These are phyloP conservation scores for Cyberlindnera xishuangbannaensis DNA, from an alignment of 805 yeast genomes.

Conservation along the genomic window DNA sequence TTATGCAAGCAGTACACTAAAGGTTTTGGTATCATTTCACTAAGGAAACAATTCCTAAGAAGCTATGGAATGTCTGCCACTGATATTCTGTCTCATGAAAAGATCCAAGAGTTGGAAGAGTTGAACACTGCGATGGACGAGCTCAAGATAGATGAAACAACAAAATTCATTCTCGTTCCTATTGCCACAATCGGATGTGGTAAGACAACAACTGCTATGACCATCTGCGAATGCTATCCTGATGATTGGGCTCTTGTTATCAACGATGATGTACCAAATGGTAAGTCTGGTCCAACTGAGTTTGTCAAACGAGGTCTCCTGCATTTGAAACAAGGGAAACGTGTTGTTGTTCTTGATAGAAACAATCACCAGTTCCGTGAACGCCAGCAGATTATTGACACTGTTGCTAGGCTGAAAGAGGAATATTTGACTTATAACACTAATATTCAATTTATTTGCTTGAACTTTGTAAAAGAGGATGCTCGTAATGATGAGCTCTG, in stretches of 20 bases:
- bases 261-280: slow-evolving; percentile 64
- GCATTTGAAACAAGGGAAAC: slow-evolving; percentile 28
- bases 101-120: slow-evolving; percentile 30
- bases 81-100: slow-evolving; percentile 46
- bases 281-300: slow-evolving; percentile 39
- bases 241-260: slow-evolving; percentile 65
- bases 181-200: slow-evolving; percentile 94
- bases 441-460: slow-evolving; percentile 54
- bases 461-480: slow-evolving; percentile 53
- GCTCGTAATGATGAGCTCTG: slow-evolving; percentile 34
- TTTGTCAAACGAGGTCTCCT: slow-evolving; percentile 44
- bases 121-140: slow-evolving; percentile 32
- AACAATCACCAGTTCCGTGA: slow-evolving; percentile 75
- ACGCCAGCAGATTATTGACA: slow-evolving; percentile 57
- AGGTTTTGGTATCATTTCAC: slow-evolving; percentile 68
- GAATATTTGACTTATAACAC: slow-evolving; percentile 37
- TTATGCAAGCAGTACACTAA: slow-evolving; percentile 39
- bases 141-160: slow-evolving; percentile 30
- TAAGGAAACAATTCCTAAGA: slow-evolving; percentile 61
- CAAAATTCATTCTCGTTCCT: slow-evolving; percentile 66
- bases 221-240: slow-evolving; percentile 52
- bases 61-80: slow-evolving; percentile 51
- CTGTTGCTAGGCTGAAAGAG: slow-evolving; percentile 38
- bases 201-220: slow-evolving; percentile 74
- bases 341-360: slow-evolving; percentile 69